Evolutionary conservation across 257 asterid species (phyloP).

Genomic region (Lantana camara): DNA sequence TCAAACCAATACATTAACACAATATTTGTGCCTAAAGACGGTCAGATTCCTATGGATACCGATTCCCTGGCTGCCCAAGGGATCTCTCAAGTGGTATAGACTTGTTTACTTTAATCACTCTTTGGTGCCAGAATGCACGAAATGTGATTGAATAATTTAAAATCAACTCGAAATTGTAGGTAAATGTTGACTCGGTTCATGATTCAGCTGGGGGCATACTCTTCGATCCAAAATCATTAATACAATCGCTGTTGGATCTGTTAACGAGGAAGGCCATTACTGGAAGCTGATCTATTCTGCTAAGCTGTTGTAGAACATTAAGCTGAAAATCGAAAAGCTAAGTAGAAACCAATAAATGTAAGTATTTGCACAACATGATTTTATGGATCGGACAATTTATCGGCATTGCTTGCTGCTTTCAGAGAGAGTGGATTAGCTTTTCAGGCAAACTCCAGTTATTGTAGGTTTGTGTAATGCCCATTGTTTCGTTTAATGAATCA

Average conservation of each 20-base stretch:
- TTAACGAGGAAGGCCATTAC: constrained; percentile 30
- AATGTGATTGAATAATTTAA: background rate
- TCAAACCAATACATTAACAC: constrained; percentile 78
- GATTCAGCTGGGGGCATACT: constrained; percentile 66
- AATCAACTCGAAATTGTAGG: constrained; percentile 44
- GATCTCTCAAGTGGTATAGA: constrained; percentile 66
- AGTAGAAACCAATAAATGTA: background rate
- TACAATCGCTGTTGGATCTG: constrained; percentile 60
- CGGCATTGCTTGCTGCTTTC: background rate
- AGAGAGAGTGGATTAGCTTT: background rate
- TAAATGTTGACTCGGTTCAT: constrained; percentile 63
- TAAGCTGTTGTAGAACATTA: constrained; percentile 1
- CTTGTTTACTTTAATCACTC: constrained; percentile 5
- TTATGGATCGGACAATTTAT: too few relatives aligned
- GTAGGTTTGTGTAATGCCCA: too few relatives aligned
- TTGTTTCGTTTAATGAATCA: too few relatives aligned
- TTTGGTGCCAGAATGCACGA: constrained; percentile 13
- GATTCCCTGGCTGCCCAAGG: constrained; percentile 63
- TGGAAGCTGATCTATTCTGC: constrained; percentile 28
- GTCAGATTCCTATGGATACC: constrained; percentile 67
- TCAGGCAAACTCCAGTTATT: background rate
- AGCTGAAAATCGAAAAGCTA: background rate
- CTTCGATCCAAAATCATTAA: constrained; percentile 75
- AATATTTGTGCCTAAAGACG: constrained; percentile 71
- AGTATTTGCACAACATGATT: background rate